Percentiles rank a stretch among this genome's conserved stretches.
Conservation (phyloP, 2,329 filamentous ascomycete species). For the Phialemoniopsis sp. region DNA sequence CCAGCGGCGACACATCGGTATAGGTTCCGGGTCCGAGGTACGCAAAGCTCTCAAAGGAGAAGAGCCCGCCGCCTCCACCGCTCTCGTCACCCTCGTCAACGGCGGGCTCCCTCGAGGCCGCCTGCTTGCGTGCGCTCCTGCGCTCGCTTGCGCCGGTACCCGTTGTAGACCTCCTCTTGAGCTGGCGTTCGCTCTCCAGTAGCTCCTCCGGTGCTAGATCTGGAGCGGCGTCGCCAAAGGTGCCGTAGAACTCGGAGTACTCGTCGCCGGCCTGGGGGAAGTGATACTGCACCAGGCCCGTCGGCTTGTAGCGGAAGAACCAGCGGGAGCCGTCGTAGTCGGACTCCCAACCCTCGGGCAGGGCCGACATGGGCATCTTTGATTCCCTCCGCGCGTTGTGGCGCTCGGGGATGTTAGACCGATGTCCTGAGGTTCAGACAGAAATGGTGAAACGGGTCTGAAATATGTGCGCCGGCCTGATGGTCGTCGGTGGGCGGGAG, state of each 20-base stretch:
- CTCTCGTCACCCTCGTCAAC: slow-evolving; percentile 26
- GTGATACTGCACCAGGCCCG: slow-evolving; percentile 49
- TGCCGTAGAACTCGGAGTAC: slow-evolving; percentile 46
- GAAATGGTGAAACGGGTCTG: no score
- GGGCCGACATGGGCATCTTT: slow-evolving; percentile 28
- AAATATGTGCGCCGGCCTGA: no score
- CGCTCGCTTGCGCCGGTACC: slow-evolving; percentile 8
- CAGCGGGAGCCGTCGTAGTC: slow-evolving; percentile 55
- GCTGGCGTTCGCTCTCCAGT: slow-evolving; percentile 47
- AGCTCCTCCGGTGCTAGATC: slow-evolving; percentile 47
- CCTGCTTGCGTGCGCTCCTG: slow-evolving; percentile 11
- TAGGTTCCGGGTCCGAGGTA: slow-evolving; percentile 43
- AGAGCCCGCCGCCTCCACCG: slow-evolving; percentile 13
- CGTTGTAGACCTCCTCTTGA: slow-evolving; percentile 27
- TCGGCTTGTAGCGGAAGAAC: slow-evolving; percentile 54
- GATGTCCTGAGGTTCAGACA: no score
- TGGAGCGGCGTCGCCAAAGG: slow-evolving; percentile 21
- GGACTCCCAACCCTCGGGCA: slow-evolving; percentile 51
- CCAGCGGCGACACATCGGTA: slow-evolving; percentile 39
- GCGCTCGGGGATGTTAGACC: no score
- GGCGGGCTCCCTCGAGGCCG: slow-evolving; percentile 7
- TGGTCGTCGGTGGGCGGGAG: no score
- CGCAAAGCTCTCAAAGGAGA: slow-evolving; percentile 48
- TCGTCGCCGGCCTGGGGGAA: slow-evolving; percentile 56
- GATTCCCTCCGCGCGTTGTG: no score